Evolutionary conservation across 306 rosid genomes (phyloP).

Genomic region (Luffa aegyptiaca): DNA sequence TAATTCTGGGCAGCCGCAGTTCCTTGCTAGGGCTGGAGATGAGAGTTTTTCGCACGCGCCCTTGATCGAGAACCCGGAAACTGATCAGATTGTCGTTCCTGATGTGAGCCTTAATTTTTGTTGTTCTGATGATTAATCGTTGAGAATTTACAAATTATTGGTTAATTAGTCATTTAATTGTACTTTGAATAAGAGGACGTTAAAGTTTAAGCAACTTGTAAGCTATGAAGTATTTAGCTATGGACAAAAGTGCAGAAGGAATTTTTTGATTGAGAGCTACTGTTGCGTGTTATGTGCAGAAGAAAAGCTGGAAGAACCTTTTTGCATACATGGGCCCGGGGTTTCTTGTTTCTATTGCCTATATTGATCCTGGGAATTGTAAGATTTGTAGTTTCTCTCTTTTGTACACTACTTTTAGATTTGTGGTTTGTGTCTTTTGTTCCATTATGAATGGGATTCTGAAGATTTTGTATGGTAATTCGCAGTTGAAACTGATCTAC

Average conservation of each 20-base stretch:
- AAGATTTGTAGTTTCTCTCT: slow-evolving; percentile 26
- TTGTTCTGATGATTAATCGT: neutral
- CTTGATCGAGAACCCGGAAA: slow-evolving; percentile 52
- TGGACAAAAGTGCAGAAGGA: neutral
- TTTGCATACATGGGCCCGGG: slow-evolving; percentile 97
- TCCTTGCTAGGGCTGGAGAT: slow-evolving; percentile 67
- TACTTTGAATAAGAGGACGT: neutral
- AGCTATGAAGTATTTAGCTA: neutral
- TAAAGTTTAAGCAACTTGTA: neutral
- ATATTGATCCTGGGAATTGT: slow-evolving; percentile 99
- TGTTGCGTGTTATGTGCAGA: slow-evolving; percentile 40
- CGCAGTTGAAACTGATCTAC: slow-evolving; percentile 93
- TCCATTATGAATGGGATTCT: neutral
- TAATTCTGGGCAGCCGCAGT: slow-evolving; percentile 57
- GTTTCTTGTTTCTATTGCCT: slow-evolving; percentile 95
- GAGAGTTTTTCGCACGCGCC: slow-evolving; percentile 57
- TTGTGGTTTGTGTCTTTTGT: neutral
- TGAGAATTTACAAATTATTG: neutral
- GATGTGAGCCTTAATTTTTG: slow-evolving; percentile 61
- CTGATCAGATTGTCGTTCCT: slow-evolving; percentile 68
- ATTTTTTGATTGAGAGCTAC: slow-evolving; percentile 13
- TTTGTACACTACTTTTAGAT: slow-evolving; percentile 6
- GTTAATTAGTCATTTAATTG: neutral
- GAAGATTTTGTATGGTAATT: slow-evolving; percentile 15
- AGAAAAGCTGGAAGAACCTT: slow-evolving; percentile 85